phyloP scores from a whole-genome alignment of 202 grass and related monocot species.

The Carex sylvatica region DNA sequence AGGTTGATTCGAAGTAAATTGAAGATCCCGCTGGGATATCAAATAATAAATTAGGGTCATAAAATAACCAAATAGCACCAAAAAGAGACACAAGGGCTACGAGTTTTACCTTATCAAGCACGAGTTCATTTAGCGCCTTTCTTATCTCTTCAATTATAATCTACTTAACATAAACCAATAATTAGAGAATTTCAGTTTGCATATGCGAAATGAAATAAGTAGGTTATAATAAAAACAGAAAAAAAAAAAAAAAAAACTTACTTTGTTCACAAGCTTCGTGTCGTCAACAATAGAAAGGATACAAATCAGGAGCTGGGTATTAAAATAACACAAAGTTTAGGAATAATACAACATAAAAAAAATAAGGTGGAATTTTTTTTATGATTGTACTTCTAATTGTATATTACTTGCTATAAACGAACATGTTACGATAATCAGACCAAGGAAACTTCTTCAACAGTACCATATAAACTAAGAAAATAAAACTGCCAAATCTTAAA shows the following conservation, averaged over 20 bases:
- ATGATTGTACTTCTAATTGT: background rate
- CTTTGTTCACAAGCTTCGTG: slow-evolving; percentile 89
- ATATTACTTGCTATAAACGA: background rate
- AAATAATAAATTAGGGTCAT: background rate
- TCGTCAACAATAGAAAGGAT: slow-evolving; percentile 90
- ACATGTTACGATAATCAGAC: background rate
- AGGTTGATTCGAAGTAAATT: background rate
- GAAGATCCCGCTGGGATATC: background rate
- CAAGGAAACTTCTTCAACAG: background rate
- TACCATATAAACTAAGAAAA: background rate
- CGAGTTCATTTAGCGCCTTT: slow-evolving; percentile 58
- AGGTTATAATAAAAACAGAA: background rate
- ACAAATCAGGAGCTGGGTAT: slow-evolving; percentile 54
- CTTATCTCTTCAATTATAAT: slow-evolving; percentile 60
- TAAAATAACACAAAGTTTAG: slow-evolving; percentile 18
- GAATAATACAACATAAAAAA: slow-evolving; percentile 30
- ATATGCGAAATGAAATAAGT: background rate
- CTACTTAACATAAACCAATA: slow-evolving; percentile 42
- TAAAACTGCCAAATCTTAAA: background rate
- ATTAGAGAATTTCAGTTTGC: slow-evolving; percentile 20
- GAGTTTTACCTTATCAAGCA: slow-evolving; percentile 69
- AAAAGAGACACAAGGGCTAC: background rate
- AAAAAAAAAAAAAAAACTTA: slow-evolving; percentile 19
- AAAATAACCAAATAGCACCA: background rate
- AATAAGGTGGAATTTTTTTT: background rate